phyloP scores from a whole-genome alignment of 148 eudicot genomes.

The Agrostemma githago region DNA sequence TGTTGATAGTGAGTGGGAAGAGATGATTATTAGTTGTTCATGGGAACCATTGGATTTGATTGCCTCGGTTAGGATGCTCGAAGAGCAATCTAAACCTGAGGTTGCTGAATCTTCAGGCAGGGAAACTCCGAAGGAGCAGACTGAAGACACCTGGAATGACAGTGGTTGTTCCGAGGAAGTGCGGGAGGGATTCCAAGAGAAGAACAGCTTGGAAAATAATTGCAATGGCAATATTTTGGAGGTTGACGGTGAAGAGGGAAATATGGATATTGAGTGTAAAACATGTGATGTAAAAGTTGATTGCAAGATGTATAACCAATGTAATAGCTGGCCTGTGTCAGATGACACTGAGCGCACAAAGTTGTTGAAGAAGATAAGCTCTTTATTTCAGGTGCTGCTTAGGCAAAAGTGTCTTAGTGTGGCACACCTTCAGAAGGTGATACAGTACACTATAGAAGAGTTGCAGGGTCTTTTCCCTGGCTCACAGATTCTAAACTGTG shows the following conservation, averaged over 20 bases:
- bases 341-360: constrained; percentile 71
- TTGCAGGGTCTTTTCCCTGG: constrained; percentile 60
- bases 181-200: constrained; percentile 46
- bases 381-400: constrained; percentile 49
- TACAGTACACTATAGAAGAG: constrained; percentile 67
- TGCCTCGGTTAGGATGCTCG: constrained; percentile 59
- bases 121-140: constrained; percentile 29
- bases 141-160: constrained; percentile 37
- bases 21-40: constrained; percentile 68
- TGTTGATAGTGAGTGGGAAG: constrained; percentile 70
- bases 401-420: constrained; percentile 64
- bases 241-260: constrained; percentile 30
- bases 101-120: constrained; percentile 28
- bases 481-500: constrained; percentile 60
- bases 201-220: constrained; percentile 32
- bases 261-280: constrained; percentile 37
- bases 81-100: constrained; percentile 40
- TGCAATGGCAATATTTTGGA: constrained; percentile 35
- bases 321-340: constrained; percentile 66
- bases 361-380: constrained; percentile 70
- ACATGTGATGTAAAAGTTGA: constrained; percentile 38
- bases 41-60: constrained; percentile 88
- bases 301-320: constrained; percentile 37
- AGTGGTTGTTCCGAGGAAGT: constrained; percentile 43
- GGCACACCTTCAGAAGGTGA: constrained; percentile 66